Percentiles rank a stretch among this genome's conserved stretches.
phyloP scores from a whole-genome alignment of 1,139 yeast species.

The Protomyces pachydermus region DNA sequence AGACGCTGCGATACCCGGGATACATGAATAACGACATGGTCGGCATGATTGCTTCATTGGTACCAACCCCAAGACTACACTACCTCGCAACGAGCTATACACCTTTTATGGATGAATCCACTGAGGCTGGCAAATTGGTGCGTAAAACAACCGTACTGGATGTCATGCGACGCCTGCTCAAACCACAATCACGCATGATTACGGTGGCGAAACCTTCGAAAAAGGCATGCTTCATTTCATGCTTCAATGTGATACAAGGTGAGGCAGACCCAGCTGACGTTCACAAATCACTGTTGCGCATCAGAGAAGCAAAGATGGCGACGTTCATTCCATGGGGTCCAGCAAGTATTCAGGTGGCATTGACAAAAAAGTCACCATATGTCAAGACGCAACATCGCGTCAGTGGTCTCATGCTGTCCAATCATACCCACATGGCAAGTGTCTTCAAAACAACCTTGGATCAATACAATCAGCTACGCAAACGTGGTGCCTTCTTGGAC shows the following conservation, averaged over 20 bases:
- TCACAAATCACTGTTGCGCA: constrained; percentile 70
- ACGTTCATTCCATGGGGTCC: constrained; percentile 86
- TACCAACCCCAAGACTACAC: constrained; percentile 87
- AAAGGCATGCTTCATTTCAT: constrained; percentile 57
- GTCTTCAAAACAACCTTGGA: constrained; percentile 57
- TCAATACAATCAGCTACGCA: constrained; percentile 75
- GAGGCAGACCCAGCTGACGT: constrained; percentile 65
- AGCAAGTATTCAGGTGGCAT: constrained; percentile 70
- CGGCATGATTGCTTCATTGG: constrained; percentile 71
- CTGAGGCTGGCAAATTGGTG: constrained; percentile 55
- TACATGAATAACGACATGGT: constrained; percentile 84
- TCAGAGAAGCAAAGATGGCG: constrained; percentile 61
- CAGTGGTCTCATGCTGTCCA: constrained; percentile 35
- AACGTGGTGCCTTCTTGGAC: constrained; percentile 78
- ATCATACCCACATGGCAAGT: constrained; percentile 35
- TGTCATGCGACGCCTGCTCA: constrained; percentile 72
- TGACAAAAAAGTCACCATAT: constrained; percentile 70
- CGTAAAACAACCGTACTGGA: constrained; percentile 79
- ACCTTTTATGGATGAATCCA: constrained; percentile 67
- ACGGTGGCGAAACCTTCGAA: constrained; percentile 41
- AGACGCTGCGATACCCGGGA: constrained; percentile 85
- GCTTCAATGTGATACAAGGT: constrained; percentile 74
- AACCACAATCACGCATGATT: constrained; percentile 75
- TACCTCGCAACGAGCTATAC: constrained; percentile 82
- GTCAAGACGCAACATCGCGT: constrained; percentile 36